Evolutionary conservation across 2,329 filamentous ascomycete genomes (phyloP).

Genomic region (Rhexocercosporidium sp.): DNA sequence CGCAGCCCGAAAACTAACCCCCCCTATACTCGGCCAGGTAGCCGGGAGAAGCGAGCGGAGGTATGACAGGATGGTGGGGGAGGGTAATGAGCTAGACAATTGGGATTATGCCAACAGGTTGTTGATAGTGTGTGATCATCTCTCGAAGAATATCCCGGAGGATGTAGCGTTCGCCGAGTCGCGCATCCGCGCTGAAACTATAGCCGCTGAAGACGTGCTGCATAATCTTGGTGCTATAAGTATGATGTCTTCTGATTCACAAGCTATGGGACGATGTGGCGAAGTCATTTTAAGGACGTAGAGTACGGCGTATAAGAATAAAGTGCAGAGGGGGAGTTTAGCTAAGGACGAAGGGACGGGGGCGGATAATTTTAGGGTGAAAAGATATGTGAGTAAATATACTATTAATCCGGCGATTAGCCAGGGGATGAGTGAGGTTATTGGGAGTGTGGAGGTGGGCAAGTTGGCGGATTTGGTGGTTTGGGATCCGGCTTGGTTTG

Average conservation of each 20-base stretch:
- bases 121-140: conserved; percentile 97
- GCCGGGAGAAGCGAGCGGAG: background rate
- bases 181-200: conserved; percentile 93
- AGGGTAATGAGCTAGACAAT: background rate
- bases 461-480: conserved; percentile 89
- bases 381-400: conserved; percentile 93
- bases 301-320: conserved; percentile 98
- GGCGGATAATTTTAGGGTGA: conserved; percentile 90
- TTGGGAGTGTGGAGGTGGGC: conserved; percentile 86
- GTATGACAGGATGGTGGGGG: background rate
- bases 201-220: conserved; percentile 95
- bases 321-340: conserved; percentile 77
- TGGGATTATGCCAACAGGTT: conserved; percentile 46
- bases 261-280: conserved; percentile 95
- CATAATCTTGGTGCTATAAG: conserved; percentile 94
- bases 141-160: conserved; percentile 91
- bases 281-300: conserved; percentile 93
- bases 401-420: conserved; percentile 93
- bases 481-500: conserved; percentile 87
- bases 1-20: background rate
- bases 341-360: conserved; percentile 78
- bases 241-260: conserved; percentile 96
- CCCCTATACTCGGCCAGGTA: conserved; percentile 1
- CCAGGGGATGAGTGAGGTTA: conserved; percentile 86
- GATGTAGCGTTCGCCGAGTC: conserved; percentile 95